Conservation (phyloP, 2,329 filamentous ascomycete species). For the Conoideocrella luteorostrata region DNA sequence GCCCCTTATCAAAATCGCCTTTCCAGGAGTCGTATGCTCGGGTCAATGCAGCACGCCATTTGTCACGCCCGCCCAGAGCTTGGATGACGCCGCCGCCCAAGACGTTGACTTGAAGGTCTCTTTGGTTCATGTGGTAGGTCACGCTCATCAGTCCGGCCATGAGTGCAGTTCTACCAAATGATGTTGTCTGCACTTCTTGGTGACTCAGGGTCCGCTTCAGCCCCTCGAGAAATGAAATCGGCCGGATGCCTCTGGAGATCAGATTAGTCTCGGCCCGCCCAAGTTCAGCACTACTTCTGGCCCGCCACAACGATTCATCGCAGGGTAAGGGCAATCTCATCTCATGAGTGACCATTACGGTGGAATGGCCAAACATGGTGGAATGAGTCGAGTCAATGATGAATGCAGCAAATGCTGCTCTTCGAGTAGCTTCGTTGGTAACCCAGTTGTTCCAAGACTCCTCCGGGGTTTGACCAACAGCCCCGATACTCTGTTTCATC, state of each 20-base stretch:
- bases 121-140: conserved; percentile 96
- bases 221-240: conserved; percentile 81
- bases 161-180: conserved; percentile 85
- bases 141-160: conserved; percentile 93
- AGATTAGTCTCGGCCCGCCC: conserved; percentile 75
- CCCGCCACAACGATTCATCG: conserved; percentile 88
- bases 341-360: conserved; percentile 94
- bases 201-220: conserved; percentile 82
- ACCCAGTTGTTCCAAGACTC: conserved; percentile 98
- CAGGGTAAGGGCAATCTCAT: conserved; percentile 87
- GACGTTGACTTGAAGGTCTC: conserved; percentile 79
- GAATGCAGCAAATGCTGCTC: conserved; percentile 89
- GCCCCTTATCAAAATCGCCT: conserved; percentile 81
- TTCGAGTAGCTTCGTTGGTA: conserved; percentile 80
- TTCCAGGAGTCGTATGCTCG: conserved; percentile 93
- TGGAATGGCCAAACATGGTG: conserved; percentile 96
- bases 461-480: conserved; percentile 66
- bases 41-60: conserved; percentile 81
- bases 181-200: conserved; percentile 82
- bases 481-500: conserved; percentile 25
- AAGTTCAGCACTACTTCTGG: conserved; percentile 80
- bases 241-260: conserved; percentile 73
- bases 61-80: conserved; percentile 78
- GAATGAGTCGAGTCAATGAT: conserved; percentile 93
- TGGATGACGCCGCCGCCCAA: conserved; percentile 66